Evolutionary conservation across 495 filamentous ascomycete species (phyloP).

Genomic region (Xylaria bambusicola): DNA sequence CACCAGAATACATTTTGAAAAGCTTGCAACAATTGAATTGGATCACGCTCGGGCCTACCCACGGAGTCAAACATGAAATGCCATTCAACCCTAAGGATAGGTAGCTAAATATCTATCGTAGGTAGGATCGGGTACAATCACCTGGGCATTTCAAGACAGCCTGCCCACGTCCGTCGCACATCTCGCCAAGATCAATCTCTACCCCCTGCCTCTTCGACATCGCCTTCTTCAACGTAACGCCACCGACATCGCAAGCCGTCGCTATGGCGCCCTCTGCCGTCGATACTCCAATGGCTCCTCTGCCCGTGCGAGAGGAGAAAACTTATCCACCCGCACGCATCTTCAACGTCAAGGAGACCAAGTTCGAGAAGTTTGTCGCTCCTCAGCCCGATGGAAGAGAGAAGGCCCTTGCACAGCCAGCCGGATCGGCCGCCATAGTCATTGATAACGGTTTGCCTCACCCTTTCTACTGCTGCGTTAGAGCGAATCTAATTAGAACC

Average conservation of each 20-base stretch:
- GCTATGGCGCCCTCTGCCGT: conserved; percentile 49
- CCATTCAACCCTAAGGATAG: background rate
- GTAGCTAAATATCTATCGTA: too few species aligned
- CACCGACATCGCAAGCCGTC: background rate
- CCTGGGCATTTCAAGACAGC: too few species aligned
- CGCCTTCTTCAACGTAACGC: background rate
- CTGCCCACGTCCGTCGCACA: too few species aligned
- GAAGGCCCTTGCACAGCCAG: conserved; percentile 54
- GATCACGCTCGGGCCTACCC: background rate
- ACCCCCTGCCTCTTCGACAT: too few species aligned
- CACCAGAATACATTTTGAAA: too few species aligned
- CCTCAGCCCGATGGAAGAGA: conserved; percentile 68
- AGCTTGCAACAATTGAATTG: too few species aligned
- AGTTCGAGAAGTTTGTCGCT: conserved; percentile 72
- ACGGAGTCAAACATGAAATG: too few species aligned
- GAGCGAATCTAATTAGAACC: conserved; percentile 20
- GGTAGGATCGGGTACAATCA: too few species aligned
- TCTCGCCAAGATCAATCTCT: conserved; percentile 19
- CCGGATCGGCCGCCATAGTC: conserved; percentile 71
- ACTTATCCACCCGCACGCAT: conserved; percentile 46
- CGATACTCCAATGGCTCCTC: conserved; percentile 33
- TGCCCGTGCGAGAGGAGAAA: conserved; percentile 37
- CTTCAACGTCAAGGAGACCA: conserved; percentile 66
- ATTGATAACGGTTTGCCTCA: conserved; percentile 85
- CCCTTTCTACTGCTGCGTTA: background rate